Conservation (phyloP, 1,284 basidiomycete species). For the Ceratobasidium sp. region DNA sequence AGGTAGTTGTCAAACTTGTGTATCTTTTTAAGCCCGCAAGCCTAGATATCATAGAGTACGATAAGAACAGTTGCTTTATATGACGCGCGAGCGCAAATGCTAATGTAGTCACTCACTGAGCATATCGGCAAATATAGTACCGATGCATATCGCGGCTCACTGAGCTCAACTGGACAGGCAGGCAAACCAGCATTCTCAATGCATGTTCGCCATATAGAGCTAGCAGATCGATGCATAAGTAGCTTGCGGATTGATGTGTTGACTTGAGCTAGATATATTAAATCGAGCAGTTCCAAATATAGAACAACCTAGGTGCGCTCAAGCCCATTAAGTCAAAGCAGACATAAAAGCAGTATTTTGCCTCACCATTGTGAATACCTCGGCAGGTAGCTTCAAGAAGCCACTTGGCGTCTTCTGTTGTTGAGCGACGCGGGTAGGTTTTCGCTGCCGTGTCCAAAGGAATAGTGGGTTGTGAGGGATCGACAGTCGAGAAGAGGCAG, state of each 20-base stretch:
- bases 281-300: constrained; percentile 4
- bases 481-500: too few relatives aligned
- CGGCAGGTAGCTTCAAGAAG: neutral
- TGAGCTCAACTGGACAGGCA: constrained; percentile 1
- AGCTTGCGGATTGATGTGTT: constrained; percentile 16
- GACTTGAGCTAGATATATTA: constrained; percentile 1
- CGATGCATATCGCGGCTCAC: constrained; percentile 7
- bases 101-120: constrained; percentile 11
- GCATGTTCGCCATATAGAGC: constrained; percentile 5
- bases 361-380: neutral
- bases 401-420: neutral
- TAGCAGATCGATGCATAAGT: constrained; percentile 3
- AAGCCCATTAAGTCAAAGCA: neutral
- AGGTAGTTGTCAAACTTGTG: neutral
- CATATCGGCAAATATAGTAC: constrained; percentile 5
- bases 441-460: too few relatives aligned
- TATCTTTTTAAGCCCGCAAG: neutral
- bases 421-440: neutral
- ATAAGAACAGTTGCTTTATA: neutral
- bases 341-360: neutral
- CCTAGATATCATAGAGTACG: neutral
- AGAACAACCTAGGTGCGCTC: neutral
- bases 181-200: constrained; percentile 19
- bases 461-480: too few relatives aligned
- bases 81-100: too few relatives aligned